A percentile compares a stretch with the other conserved stretches of the same genome.
phyloP scores from a whole-genome alignment of 228 moss, liverwort and hornwort species.

The Sphagnum fallax region DNA sequence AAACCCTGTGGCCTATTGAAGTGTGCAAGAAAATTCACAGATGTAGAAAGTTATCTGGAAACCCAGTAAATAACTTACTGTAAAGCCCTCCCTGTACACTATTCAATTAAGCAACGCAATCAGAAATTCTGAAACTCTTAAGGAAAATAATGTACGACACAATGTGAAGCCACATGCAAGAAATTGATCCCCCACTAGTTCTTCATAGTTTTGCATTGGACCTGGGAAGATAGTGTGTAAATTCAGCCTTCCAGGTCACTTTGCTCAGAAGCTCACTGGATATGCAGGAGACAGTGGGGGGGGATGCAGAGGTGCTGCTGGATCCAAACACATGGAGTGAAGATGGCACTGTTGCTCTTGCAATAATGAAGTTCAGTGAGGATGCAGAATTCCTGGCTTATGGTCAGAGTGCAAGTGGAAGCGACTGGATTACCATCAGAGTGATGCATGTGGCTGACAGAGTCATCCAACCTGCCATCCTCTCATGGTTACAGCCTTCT shows the following conservation, averaged over 20 bases:
- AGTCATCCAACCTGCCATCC: slow-evolving; percentile 42
- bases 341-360: slow-evolving; percentile 75
- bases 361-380: slow-evolving; percentile 44
- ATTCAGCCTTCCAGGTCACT: no score
- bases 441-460: slow-evolving; percentile 57
- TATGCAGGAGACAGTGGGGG: slow-evolving; percentile 42
- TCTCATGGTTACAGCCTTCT: slow-evolving; percentile 52
- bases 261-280: neutral
- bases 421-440: slow-evolving; percentile 84
- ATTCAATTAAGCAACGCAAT: no score
- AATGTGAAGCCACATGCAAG: no score
- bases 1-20: neutral
- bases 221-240: no score
- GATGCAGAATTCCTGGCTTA: slow-evolving; percentile 52
- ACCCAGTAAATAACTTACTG: no score
- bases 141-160: no score
- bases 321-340: slow-evolving; percentile 80
- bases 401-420: slow-evolving; percentile 73
- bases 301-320: slow-evolving; percentile 58
- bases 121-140: no score
- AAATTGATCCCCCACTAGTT: no score
- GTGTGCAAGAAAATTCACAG: no score
- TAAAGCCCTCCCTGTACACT: no score
- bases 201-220: no score
- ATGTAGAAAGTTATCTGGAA: no score